These are phyloP conservation scores for Metschnikowia borealis DNA, from an alignment of 805 yeast species.

Conservation along the genomic window DNA sequence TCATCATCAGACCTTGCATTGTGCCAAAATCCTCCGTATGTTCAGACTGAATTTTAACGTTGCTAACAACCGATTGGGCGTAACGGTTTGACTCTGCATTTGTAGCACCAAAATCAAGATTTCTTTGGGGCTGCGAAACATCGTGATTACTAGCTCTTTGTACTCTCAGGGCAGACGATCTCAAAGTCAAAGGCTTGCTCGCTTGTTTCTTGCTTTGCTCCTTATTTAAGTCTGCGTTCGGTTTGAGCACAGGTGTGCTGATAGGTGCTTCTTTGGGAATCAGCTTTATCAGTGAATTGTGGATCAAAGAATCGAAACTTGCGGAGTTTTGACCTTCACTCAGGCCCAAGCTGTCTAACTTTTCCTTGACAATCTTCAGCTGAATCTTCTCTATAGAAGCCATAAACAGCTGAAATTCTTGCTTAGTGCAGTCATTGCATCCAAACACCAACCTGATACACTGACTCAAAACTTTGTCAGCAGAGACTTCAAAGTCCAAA, in stretches of 20 bases:
- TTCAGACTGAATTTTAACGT: neutral
- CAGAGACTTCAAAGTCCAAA: constrained; percentile 14
- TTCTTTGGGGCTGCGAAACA: neutral
- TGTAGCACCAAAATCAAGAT: constrained; percentile 9
- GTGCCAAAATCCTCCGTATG: neutral
- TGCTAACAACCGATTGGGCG: neutral
- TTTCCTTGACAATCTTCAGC: constrained; percentile 5
- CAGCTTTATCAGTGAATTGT: constrained; percentile 25
- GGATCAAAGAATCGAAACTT: constrained; percentile 30
- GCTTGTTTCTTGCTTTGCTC: neutral
- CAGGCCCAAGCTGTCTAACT: constrained; percentile 7
- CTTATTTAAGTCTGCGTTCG: constrained; percentile 1
- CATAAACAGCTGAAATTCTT: constrained; percentile 32
- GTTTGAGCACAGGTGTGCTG: constrained; percentile 20
- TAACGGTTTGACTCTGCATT: constrained; percentile 3
- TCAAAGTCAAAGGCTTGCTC: constrained; percentile 9
- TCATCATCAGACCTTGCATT: neutral
- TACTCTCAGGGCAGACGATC: constrained; percentile 3
- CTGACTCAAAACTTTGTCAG: constrained; percentile 14
- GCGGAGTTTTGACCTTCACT: constrained; percentile 1
- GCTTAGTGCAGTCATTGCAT: constrained; percentile 34
- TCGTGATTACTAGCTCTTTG: neutral
- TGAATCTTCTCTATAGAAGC: constrained; percentile 9
- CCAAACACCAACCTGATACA: constrained; percentile 31
- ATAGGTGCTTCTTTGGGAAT: constrained; percentile 21